Evolutionary conservation across 768 basidiomycete species (phyloP), one percentile per base, ranked within the genome.

Genomic region (Termitomyces sp.): DNA sequence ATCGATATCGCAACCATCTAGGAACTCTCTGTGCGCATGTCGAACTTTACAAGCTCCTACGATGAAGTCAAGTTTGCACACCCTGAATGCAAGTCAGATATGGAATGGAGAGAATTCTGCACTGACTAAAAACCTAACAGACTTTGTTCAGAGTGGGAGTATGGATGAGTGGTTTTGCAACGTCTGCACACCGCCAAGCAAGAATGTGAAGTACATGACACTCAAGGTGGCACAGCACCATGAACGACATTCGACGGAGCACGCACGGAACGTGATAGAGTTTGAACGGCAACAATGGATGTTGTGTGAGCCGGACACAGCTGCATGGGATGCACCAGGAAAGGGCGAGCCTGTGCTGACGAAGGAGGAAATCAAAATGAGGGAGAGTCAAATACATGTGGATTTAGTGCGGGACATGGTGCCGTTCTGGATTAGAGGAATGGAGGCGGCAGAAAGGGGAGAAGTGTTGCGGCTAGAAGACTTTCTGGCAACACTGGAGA

Each of bases 371-470:
- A 59, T 70, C 32, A 69, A 65, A 57, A 66, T 60, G 61, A 63
- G 57, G 53, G 68, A 62, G 58, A 56, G 68, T 66, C 59, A 71
- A 66, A 12, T 63, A 59, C 61, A 66, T 47, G 74, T 82, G n/a
- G 81, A 82, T 58, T 72, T 77, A 11, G 73, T 81, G 23, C 68
- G 69, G 37, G 80, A 82, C 63, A 62, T 82, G 61, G 75, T 85
- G 34, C 77, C 78, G 3, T 84, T 82, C 66, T 85, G 83, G 83
- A 72, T 74, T 43, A 67, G 73, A 12, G 79, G 76, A 0, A 69
- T 84, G 5, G 69, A 74, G 46, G 81, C 79, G 1, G 82, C 79
- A 21, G 72, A 75, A 68, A 70, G 71, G 16, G 81, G 78, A 4
- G 72, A 77, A 41, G 70, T 75, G 43, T 65, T 75, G 32, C 71